phyloP scores from a whole-genome alignment of 306 rosid genomes.

The Echinosophora koreensis region DNA sequence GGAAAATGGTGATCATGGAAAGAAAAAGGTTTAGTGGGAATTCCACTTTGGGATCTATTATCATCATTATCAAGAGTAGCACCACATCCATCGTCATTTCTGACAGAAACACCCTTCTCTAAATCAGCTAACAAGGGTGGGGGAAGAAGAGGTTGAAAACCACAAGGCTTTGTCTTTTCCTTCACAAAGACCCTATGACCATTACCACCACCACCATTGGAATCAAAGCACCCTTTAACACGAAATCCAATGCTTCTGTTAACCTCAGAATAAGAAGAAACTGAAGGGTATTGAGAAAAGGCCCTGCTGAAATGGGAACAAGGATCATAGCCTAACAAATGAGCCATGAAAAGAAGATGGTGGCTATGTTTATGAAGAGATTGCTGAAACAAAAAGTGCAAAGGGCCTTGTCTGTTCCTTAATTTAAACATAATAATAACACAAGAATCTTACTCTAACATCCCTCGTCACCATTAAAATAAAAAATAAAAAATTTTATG shows the following conservation, averaged over 20 bases:
- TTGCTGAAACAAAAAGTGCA: slow-evolving; percentile 46
- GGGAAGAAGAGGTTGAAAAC: slow-evolving; percentile 45
- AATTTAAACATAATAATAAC: slow-evolving; percentile 57
- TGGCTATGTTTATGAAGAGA: not conserved
- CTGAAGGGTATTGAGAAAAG: slow-evolving; percentile 32
- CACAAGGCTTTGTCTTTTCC: slow-evolving; percentile 53
- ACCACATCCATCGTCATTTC: slow-evolving; percentile 30
- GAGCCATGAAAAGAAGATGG: slow-evolving; percentile 47
- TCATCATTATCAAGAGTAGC: slow-evolving; percentile 9
- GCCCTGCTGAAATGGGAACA: slow-evolving; percentile 49
- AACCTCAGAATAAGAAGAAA: slow-evolving; percentile 41
- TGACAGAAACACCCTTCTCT: slow-evolving; percentile 41
- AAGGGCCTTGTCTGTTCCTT: slow-evolving; percentile 45
- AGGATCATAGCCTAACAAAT: slow-evolving; percentile 49
- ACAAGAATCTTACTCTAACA: slow-evolving; percentile 39
- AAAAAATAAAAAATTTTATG: not conserved
- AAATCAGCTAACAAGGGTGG: slow-evolving; percentile 49
- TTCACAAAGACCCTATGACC: slow-evolving; percentile 48
- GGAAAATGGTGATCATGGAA: slow-evolving; percentile 54
- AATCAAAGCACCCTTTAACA: slow-evolving; percentile 52
- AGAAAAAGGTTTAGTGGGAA: slow-evolving; percentile 47
- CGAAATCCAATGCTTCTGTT: slow-evolving; percentile 36
- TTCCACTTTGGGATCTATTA: slow-evolving; percentile 44
- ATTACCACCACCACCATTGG: slow-evolving; percentile 23
- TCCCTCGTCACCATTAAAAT: slow-evolving; percentile 48